Evolutionary conservation across 148 eudicot species (phyloP), one percentile per base, ranked within the genome.

Genomic region (Vaccinium corymbosum): DNA sequence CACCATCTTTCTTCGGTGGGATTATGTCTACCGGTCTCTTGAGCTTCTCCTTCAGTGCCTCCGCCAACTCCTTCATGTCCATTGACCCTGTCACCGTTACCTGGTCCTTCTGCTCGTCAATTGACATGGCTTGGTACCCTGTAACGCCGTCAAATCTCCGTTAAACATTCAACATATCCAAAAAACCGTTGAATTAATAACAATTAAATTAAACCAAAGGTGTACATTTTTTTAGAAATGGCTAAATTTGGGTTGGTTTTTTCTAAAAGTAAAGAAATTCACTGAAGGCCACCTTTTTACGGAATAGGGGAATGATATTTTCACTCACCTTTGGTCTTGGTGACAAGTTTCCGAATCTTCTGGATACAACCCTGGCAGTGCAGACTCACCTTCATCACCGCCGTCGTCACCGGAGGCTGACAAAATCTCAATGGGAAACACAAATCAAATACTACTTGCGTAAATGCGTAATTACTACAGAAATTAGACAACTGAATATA

Each of bases 281-380:
- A 59, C 64, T 19, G 1, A 19, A 1, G n/a, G 46, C 5, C 13
- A 64, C 71, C 29, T 51, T 10, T 48, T n/a, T 57, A 61, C 56
- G 52, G 11, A 64, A 61, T 61, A 9, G n/a, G 17, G 51, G 59
- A 8, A 7, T 46, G 52, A 35, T 49, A 38, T 73, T 56, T 7
- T 22, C 29, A 64, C 73, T 86, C 55, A 95, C 98, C 98, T 83
- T 87, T 87, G 87, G 90, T 90, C 49, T 89, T 83, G 29, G 85
- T 46, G 52, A 94, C 73, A 12, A 77, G 61, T 64, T 91, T 94
- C 83, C 84, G 85, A 66, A 91, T 92, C 83, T 86, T 91, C 74
- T 90, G 86, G 68, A 86, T 86, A 81, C 99, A 96, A n/a, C 99
- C 99, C 29, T 88, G 61, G 62, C 99, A 96, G 66, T 96, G 99